Evolutionary conservation across 2,329 filamentous ascomycete species (phyloP), one percentile per base, ranked within the genome.

Genomic region (Fusarium sublunatum): DNA sequence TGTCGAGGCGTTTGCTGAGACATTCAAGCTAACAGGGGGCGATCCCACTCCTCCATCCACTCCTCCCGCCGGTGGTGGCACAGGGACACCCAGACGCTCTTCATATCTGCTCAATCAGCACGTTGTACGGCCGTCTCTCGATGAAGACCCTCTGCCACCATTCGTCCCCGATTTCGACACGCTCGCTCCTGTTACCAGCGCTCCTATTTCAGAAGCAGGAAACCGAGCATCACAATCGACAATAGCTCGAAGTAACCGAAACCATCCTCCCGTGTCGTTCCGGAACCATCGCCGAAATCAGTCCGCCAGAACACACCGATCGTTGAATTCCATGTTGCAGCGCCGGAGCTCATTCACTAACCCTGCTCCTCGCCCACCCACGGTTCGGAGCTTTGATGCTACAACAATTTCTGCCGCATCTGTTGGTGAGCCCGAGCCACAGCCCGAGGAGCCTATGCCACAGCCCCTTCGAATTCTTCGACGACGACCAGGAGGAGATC

Each of bases 401-500:
- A 71, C 69, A 5, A 86, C 69, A 7, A 80, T 81, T 39, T 86
- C 86, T 0, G 83, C 78, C 35, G 74, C 68, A 6, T 88, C 86
- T 2, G 77, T 82, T 6, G 81, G 79, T 5, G 71, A 78, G 4
- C 81, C 81, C 0, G 79, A 80, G 7, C 77, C 63, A 19, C 19
- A n/a, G n/a, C n/a, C n/a, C 7, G 70, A 58, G 48, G 58, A 64
- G 8, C 46, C 81, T 3, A 73, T 82, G 43, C 81, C 84, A 2
- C 77, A 78, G 19, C 86, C 86, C n/a, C 76, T 85, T 7, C 85
- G 88, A 40, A 81, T 89, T 38, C 81, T 95, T 60, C 84, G 91
- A 58, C 82, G 91, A 71, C 83, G 88, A 12, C 91, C 91, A 7
- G 91, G 91, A 43, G 91, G 91, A 31, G 88, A 94, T 73, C 77